Percentiles rank a stretch among this genome's conserved stretches.
Conservation (phyloP, 805 yeast genomes). For the Ogataea polymorpha region DNA sequence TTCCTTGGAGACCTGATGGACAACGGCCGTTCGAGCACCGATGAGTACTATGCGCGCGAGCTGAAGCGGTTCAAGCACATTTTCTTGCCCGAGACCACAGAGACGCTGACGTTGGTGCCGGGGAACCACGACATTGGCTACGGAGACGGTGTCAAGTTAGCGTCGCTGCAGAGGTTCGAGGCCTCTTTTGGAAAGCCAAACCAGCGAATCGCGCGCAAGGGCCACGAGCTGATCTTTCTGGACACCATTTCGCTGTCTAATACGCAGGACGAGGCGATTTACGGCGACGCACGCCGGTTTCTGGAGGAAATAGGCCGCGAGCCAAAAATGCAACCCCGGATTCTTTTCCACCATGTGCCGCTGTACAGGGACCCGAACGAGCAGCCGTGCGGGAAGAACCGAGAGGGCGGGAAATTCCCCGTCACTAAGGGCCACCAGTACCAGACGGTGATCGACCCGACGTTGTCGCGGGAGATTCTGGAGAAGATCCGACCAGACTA, state of each 20-base stretch:
- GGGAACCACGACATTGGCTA: slow-evolving; percentile 98
- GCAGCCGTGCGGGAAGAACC: slow-evolving; percentile 68
- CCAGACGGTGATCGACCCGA: slow-evolving; percentile 78
- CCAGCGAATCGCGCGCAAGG: slow-evolving; percentile 50
- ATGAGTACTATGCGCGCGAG: slow-evolving; percentile 62
- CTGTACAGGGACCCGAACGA: slow-evolving; percentile 62
- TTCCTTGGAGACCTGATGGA: slow-evolving; percentile 92
- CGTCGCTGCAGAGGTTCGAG: slow-evolving; percentile 60
- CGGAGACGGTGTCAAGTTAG: slow-evolving; percentile 63
- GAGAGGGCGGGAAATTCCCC: slow-evolving; percentile 76
- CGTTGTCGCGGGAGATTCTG: slow-evolving; percentile 57
- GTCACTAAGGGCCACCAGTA: slow-evolving; percentile 76
- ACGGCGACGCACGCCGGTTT: slow-evolving; percentile 48
- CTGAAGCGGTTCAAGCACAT: slow-evolving; percentile 62
- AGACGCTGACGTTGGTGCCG: slow-evolving; percentile 47
- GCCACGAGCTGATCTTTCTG: slow-evolving; percentile 70
- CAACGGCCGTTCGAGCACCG: slow-evolving; percentile 87
- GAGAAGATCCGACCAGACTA: slow-evolving; percentile 58
- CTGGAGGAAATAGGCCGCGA: slow-evolving; percentile 37
- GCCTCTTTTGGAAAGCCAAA: slow-evolving; percentile 72
- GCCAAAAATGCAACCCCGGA: slow-evolving; percentile 47
- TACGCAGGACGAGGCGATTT: slow-evolving; percentile 42
- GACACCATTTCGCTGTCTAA: slow-evolving; percentile 85
- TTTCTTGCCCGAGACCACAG: slow-evolving; percentile 49
- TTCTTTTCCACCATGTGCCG: slow-evolving; percentile 86